Evolutionary conservation across 148 eudicot genomes (phyloP).

Genomic region (Chenopodium suecicum): DNA sequence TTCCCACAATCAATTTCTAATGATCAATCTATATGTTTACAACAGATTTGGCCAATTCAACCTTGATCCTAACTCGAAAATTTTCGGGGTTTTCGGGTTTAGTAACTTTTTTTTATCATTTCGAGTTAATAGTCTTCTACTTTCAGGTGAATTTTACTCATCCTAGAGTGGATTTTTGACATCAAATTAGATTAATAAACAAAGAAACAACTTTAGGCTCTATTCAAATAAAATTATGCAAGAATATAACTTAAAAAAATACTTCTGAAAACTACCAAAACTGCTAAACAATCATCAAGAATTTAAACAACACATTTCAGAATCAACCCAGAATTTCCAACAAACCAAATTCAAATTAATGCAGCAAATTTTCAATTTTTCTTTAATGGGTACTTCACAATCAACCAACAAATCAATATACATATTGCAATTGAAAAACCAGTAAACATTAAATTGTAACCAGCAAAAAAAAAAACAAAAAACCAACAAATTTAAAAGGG

Average conservation of each 20-base stretch:
- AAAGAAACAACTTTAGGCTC: conserved; percentile 1
- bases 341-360: background rate
- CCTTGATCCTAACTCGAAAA: background rate
- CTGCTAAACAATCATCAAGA: background rate
- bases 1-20: background rate
- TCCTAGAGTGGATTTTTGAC: background rate
- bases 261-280: background rate
- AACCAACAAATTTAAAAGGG: background rate
- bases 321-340: background rate
- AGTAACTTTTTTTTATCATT: background rate
- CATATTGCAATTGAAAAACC: background rate
- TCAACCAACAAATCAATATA: background rate
- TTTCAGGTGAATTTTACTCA: background rate
- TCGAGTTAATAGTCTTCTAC: background rate
- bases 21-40: background rate
- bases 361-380: background rate
- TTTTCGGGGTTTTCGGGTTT: background rate
- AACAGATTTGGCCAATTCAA: background rate
- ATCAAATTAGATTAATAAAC: background rate
- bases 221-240: background rate
- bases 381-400: background rate
- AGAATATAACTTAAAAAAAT: background rate
- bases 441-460: background rate
- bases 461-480: background rate
- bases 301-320: background rate